phyloP scores from a whole-genome alignment of 169 alveolate genomes.

The Cardiosporidium cionae region DNA sequence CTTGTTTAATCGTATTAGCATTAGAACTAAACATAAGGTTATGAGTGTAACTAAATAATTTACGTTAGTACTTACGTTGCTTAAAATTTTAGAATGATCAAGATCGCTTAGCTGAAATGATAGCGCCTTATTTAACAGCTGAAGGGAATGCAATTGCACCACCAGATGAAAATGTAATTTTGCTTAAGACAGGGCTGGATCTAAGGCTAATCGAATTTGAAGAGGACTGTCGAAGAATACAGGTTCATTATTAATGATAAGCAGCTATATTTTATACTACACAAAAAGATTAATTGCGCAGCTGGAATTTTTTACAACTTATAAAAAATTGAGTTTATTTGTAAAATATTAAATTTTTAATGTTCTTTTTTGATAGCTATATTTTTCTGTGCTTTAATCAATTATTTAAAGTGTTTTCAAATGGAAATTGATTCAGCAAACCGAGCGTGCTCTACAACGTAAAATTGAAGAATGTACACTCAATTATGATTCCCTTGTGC shows the following conservation, averaged over 20 bases:
- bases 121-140: constrained; percentile 7
- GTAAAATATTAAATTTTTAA: too few relatives aligned
- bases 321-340: too few relatives aligned
- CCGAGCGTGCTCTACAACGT: constrained; percentile 24
- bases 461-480: constrained; percentile 19
- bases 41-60: too few relatives aligned
- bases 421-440: constrained; percentile 12
- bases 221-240: constrained; percentile 36
- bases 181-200: constrained; percentile 27
- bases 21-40: too few relatives aligned
- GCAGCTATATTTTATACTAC: too few relatives aligned
- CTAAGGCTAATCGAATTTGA: constrained; percentile 28
- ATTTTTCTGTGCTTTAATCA: too few relatives aligned
- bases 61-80: too few relatives aligned
- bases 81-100: constrained; percentile 26
- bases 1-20: not conserved
- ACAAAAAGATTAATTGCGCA: too few relatives aligned
- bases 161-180: constrained; percentile 12
- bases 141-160: constrained; percentile 2
- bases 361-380: too few relatives aligned
- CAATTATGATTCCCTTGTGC: constrained; percentile 6
- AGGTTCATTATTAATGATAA: too few relatives aligned
- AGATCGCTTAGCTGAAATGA: constrained; percentile 12
- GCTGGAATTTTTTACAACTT: too few relatives aligned
- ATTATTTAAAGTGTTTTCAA: not conserved